Base-by-base conservation (phyloP, 1,139 yeast genomes). In the Yamadazyma atmosphaerica region DNA sequence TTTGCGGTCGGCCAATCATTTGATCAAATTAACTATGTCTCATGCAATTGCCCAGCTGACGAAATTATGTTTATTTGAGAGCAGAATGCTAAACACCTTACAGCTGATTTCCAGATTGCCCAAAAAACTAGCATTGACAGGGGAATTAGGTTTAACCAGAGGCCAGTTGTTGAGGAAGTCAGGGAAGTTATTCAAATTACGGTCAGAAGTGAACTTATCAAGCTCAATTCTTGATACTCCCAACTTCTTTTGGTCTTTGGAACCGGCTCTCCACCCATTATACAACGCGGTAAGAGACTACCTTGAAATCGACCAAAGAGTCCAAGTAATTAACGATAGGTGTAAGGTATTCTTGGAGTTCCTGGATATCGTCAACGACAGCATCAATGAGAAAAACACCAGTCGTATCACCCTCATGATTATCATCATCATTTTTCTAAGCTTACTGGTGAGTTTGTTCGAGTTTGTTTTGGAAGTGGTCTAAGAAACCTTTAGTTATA, bases 31-130 rank as follows among this genome's bases (percentile, higher is more conserved):
- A 41, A 87, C 98, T 8, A 80, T 92, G 79, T 87, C 97, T 2
- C 96, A 92, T 62, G 96, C 98, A 1, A 87, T 92, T 46, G 97
- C 98, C 0, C 98, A 92, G 61, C 90, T 95, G 50, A 89, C 98
- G 0, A 92, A 90, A 58, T 65, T 92, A 23, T 86, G 96, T 31
- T 67, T 92, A 38, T 92, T 92, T 63, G 98, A 92, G 59, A 86
- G 95, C 35, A 71, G 96, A 47, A 89, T 92, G 83, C 87, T 92
- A 13, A 81, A 82, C 32, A 83, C 84, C 44, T 72, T 92, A 58
- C 86, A 83, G 44, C 86, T 90, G 53, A 92, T 92, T 33, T 83
- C 95, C 16, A 83, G 83, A 56, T 72, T 92, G 19, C 98, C 98
- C 2, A 87, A 87, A 54, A 80, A 89, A 49, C 65, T 92, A 38